A percentile compares a stretch with the other conserved stretches of the same genome.
These are phyloP conservation scores for Symbiotaphrina buchneri DNA, from an alignment of 495 filamentous ascomycete genomes.

Conservation along the genomic window DNA sequence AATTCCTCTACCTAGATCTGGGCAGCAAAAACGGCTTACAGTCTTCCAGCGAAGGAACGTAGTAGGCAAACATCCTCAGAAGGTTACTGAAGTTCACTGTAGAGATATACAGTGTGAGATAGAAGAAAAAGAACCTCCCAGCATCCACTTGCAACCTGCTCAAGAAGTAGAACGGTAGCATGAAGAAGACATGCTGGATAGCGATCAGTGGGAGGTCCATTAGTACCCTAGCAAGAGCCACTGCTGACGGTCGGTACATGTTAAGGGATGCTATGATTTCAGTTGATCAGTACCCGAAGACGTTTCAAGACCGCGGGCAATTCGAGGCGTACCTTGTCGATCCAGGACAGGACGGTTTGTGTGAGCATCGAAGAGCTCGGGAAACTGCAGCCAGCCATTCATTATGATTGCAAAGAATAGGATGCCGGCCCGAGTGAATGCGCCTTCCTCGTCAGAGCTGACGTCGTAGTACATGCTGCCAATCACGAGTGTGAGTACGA, in stretches of 20 bases:
- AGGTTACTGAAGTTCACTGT: too few relatives aligned
- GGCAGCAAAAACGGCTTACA: too few relatives aligned
- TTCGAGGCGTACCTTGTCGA: constrained; percentile 51
- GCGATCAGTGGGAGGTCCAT: too few relatives aligned
- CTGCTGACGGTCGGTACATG: too few relatives aligned
- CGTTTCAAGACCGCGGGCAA: too few relatives aligned
- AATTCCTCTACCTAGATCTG: too few relatives aligned
- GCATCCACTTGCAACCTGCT: constrained; percentile 37
- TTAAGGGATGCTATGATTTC: too few relatives aligned
- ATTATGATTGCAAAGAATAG: constrained; percentile 64
- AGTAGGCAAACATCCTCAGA: too few relatives aligned
- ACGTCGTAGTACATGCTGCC: constrained; percentile 21
- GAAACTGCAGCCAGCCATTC: constrained; percentile 55
- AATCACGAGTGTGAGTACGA: constrained; percentile 17
- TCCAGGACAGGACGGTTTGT: constrained; percentile 46
- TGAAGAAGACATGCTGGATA: neutral
- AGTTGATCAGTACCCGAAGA: too few relatives aligned
- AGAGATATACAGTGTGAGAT: constrained; percentile 31
- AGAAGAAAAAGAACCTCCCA: constrained; percentile 65
- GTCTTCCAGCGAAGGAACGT: too few relatives aligned
- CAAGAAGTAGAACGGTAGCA: constrained; percentile 12
- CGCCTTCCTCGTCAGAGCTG: constrained; percentile 14
- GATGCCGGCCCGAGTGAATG: constrained; percentile 23
- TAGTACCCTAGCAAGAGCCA: too few relatives aligned
- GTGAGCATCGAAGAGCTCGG: constrained; percentile 54